phyloP scores from a whole-genome alignment of 2,329 filamentous ascomycete species.

The Cordyceps militaris region DNA sequence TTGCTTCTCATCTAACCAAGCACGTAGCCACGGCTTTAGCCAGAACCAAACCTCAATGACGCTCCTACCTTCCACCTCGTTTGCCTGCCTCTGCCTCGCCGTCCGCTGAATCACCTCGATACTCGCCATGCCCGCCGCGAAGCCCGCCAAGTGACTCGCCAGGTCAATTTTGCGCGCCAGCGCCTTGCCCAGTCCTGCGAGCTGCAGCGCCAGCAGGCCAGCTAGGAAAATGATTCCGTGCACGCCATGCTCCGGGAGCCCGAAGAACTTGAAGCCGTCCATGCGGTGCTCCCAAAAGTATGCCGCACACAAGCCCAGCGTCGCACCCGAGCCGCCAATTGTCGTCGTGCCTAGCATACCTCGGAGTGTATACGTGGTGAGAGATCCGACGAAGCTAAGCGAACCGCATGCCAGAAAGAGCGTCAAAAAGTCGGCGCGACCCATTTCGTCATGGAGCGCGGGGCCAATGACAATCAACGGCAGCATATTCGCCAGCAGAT shows the following conservation, averaged over 20 bases:
- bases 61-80: constrained; percentile 14
- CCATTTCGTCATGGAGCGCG: constrained; percentile 62
- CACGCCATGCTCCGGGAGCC: constrained; percentile 50
- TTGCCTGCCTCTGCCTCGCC: constrained; percentile 2
- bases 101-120: constrained; percentile 27
- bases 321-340: constrained; percentile 60
- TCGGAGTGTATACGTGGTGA: constrained; percentile 42
- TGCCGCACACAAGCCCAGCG: constrained; percentile 54
- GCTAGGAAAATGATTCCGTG: constrained; percentile 48
- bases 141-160: constrained; percentile 46
- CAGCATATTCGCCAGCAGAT: constrained; percentile 59
- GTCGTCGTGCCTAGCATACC: constrained; percentile 42
- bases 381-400: constrained; percentile 50
- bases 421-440: constrained; percentile 61
- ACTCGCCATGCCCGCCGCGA: constrained; percentile 39
- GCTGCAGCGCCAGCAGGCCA: constrained; percentile 42
- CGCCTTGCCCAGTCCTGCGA: constrained; percentile 39
- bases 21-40: constrained; percentile 2
- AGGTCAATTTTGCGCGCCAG: constrained; percentile 39
- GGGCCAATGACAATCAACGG: constrained; percentile 60
- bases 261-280: constrained; percentile 51
- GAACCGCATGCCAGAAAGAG: constrained; percentile 55
- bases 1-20: background rate
- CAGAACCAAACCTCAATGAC: constrained; percentile 12
- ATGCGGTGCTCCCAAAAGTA: constrained; percentile 54